Conservation (phyloP, 73 alveolate genomes). For the Urostyla sp. region DNA sequence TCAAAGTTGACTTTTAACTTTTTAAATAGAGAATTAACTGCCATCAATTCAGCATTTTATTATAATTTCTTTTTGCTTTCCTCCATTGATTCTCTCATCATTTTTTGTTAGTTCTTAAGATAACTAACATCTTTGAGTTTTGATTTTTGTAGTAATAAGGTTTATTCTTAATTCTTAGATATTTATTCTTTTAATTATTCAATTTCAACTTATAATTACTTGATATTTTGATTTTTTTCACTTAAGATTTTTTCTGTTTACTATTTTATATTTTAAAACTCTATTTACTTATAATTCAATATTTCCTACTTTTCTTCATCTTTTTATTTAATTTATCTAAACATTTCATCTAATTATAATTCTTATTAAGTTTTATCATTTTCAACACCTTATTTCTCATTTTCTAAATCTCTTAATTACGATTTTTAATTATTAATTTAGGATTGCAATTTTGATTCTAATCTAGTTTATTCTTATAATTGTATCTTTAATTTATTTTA, state of each 20-base stretch:
- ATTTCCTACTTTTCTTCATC: constrained; percentile 26
- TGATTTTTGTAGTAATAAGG: constrained; percentile 34
- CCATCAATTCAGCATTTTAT: constrained; percentile 64
- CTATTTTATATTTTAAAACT: constrained; percentile 9
- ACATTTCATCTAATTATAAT: constrained; percentile 36
- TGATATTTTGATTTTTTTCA: constrained; percentile 22
- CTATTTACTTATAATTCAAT: constrained; percentile 27
- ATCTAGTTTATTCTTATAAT: constrained; percentile 7
- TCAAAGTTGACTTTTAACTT: constrained; percentile 47
- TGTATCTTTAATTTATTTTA: constrained; percentile 5
- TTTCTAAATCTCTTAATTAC: constrained; percentile 10
- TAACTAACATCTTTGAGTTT: constrained; percentile 50
- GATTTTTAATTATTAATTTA: background rate
- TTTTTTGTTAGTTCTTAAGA: constrained; percentile 49
- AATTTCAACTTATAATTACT: constrained; percentile 29
- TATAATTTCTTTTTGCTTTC: constrained; percentile 53
- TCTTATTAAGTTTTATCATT: constrained; percentile 25
- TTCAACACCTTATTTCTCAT: constrained; percentile 10
- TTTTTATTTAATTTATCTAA: constrained; percentile 34
- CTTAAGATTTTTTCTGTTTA: constrained; percentile 19
- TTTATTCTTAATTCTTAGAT: constrained; percentile 40
- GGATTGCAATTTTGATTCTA: background rate
- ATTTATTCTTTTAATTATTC: constrained; percentile 41
- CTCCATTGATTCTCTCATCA: constrained; percentile 54
- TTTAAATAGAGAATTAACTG: constrained; percentile 60